Evolutionary conservation across 345 rosid species (phyloP).

Genomic region (Ceriops tagal): DNA sequence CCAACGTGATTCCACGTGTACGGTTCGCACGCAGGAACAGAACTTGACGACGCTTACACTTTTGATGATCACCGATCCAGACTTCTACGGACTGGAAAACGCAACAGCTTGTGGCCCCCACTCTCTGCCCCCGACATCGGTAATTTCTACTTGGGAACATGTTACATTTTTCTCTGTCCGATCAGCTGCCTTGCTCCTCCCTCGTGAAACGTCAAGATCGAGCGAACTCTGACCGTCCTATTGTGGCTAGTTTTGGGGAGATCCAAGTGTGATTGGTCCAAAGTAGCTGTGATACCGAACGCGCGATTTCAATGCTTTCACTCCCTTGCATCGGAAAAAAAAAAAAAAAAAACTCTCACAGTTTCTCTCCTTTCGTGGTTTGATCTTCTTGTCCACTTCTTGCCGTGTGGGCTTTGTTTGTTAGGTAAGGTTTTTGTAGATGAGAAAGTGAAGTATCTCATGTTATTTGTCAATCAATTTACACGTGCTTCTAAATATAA

Average conservation of each 20-base stretch:
- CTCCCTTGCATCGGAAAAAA: not conserved
- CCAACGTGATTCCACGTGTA: conserved; percentile 26
- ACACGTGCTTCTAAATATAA: no score
- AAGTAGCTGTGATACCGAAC: not conserved
- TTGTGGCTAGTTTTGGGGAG: not conserved
- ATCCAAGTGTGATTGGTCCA: not conserved
- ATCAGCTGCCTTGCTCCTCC: conserved; percentile 8
- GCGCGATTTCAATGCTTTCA: not conserved
- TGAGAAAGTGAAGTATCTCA: no score
- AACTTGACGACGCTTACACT: not conserved
- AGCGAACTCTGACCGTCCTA: conserved; percentile 15
- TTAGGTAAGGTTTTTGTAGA: no score
- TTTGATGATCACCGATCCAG: conserved; percentile 4
- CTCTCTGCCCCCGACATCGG: not conserved
- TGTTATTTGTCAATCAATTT: no score
- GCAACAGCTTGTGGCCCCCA: not conserved
- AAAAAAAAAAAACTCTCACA: no score
- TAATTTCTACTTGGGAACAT: not conserved
- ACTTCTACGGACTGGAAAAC: conserved; percentile 17
- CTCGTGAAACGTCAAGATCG: conserved; percentile 21
- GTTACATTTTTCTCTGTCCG: conserved; percentile 1
- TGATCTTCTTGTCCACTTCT: not conserved
- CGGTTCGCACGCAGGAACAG: conserved; percentile 12
- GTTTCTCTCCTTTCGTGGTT: not conserved
- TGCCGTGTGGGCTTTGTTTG: no score